Percentiles rank a stretch among this genome's conserved stretches.
Conservation (phyloP, 2,329 filamentous ascomycete species). For the Colletotrichum sojae region DNA sequence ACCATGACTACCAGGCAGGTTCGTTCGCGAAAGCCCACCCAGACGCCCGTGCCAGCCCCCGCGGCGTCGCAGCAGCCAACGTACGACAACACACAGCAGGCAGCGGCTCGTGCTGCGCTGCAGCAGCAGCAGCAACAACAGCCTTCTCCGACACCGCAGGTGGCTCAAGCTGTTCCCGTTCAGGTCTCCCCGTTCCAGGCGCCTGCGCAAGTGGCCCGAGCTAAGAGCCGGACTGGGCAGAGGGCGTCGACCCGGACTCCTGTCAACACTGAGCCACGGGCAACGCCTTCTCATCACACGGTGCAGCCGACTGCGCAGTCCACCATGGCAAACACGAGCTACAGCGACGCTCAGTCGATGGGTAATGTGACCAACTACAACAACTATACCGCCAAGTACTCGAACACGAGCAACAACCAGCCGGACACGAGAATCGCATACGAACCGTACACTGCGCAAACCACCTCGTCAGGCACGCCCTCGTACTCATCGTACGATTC, state of each 20-base stretch:
- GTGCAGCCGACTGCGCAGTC: constrained; percentile 54
- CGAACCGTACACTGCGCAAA: constrained; percentile 40
- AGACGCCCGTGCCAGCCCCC: background rate
- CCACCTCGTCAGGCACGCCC: constrained; percentile 27
- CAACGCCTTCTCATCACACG: constrained; percentile 43
- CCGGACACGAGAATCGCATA: constrained; percentile 29
- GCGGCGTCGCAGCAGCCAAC: background rate
- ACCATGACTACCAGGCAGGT: constrained; percentile 24
- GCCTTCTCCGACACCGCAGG: constrained; percentile 49
- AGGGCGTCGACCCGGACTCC: constrained; percentile 50
- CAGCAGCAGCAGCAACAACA: constrained; percentile 48
- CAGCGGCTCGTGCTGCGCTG: constrained; percentile 40
- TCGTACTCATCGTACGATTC: constrained; percentile 44
- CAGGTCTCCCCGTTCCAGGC: constrained; percentile 51
- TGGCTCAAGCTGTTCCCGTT: constrained; percentile 38
- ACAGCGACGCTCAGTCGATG: constrained; percentile 42
- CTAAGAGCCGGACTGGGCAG: constrained; percentile 54
- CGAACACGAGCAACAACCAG: constrained; percentile 20
- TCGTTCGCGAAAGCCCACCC: constrained; percentile 10
- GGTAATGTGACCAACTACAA: constrained; percentile 42
- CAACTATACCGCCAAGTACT: constrained; percentile 43
- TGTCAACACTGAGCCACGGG: constrained; percentile 42
- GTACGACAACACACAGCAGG: constrained; percentile 28
- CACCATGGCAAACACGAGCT: constrained; percentile 33
- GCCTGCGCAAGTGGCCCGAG: constrained; percentile 43